A percentile compares a stretch with the other conserved stretches of the same genome.
phyloP scores from a whole-genome alignment of 306 rosid genomes.

The Myrica gale region DNA sequence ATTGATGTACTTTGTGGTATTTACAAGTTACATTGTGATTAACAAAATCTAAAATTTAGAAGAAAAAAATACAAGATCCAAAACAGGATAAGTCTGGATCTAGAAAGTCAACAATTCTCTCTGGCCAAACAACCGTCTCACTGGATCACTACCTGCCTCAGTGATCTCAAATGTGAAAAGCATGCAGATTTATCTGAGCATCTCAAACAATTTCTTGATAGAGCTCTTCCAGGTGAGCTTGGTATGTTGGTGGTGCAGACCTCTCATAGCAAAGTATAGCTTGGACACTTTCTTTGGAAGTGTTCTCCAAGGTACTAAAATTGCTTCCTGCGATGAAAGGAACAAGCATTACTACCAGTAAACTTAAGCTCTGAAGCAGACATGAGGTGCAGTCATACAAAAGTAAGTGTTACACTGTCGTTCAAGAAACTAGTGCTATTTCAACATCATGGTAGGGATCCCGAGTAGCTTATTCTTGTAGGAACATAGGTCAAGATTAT shows the following conservation, averaged over 20 bases:
- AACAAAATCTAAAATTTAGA: too few relatives aligned
- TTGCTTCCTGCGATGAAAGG: slow-evolving; percentile 61
- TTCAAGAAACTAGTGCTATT: not conserved
- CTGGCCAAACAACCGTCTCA: too few relatives aligned
- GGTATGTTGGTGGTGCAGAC: slow-evolving; percentile 27
- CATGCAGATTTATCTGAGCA: too few relatives aligned
- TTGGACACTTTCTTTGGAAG: slow-evolving; percentile 70
- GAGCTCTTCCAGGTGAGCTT: too few relatives aligned
- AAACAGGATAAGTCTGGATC: too few relatives aligned
- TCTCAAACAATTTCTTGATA: too few relatives aligned
- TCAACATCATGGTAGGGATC: not conserved
- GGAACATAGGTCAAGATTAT: not conserved
- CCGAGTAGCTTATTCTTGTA: not conserved
- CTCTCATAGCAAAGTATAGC: slow-evolving; percentile 89
- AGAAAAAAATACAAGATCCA: too few relatives aligned
- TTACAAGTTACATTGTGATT: too few relatives aligned
- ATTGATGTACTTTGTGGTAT: too few relatives aligned
- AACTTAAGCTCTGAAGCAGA: slow-evolving; percentile 5
- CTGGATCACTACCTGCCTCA: too few relatives aligned
- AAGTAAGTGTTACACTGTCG: not conserved
- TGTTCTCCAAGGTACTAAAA: slow-evolving; percentile 73
- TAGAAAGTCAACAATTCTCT: too few relatives aligned
- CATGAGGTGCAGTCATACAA: slow-evolving; percentile 4
- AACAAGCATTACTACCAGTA: not conserved
- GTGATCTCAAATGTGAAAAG: too few relatives aligned